A percentile compares a stretch with the other conserved stretches of the same genome.
Evolutionary conservation across 129 eudicot genomes (phyloP).

Genomic region (Pittosporum tobira): DNA sequence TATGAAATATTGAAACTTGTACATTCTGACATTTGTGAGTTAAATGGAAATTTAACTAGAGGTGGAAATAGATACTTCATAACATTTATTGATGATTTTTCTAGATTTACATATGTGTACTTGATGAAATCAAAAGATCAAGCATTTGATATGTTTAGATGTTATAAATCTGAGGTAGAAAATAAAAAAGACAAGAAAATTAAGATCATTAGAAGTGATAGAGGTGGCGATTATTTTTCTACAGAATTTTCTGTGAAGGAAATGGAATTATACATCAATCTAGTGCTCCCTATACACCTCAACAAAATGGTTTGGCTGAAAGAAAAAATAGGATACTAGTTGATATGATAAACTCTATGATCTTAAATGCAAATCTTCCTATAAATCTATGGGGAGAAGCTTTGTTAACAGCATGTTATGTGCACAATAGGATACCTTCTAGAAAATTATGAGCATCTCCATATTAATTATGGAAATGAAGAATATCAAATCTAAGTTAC

Average conservation of each 20-base stretch:
- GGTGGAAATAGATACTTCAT: slow-evolving; percentile 17
- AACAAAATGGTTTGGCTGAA: too few relatives aligned
- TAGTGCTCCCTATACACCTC: slow-evolving; percentile 17
- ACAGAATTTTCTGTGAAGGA: slow-evolving; percentile 12
- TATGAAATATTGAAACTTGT: not conserved
- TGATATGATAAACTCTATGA: slow-evolving; percentile 7
- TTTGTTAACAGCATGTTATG: not conserved
- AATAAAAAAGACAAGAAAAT: slow-evolving; percentile 12
- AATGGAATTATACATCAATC: slow-evolving; percentile 20
- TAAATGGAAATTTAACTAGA: slow-evolving; percentile 9
- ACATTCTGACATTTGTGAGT: slow-evolving; percentile 12
- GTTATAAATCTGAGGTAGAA: slow-evolving; percentile 2
- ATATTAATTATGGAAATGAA: slow-evolving; percentile 5
- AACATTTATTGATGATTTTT: slow-evolving; percentile 20
- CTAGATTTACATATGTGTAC: slow-evolving; percentile 15
- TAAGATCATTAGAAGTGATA: too few relatives aligned
- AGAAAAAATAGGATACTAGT: slow-evolving; percentile 1
- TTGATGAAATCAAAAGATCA: slow-evolving; percentile 16
- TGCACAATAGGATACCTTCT: not conserved
- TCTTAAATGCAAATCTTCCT: not conserved
- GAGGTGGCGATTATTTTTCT: slow-evolving; percentile 25
- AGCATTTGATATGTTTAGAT: slow-evolving; percentile 8
- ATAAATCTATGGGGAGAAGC: slow-evolving; percentile 12
- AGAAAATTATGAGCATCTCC: not conserved
- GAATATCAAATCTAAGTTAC: slow-evolving; percentile 5